Conservation (phyloP, 2,329 filamentous ascomycete species). For the Macrophomina tecta region DNA sequence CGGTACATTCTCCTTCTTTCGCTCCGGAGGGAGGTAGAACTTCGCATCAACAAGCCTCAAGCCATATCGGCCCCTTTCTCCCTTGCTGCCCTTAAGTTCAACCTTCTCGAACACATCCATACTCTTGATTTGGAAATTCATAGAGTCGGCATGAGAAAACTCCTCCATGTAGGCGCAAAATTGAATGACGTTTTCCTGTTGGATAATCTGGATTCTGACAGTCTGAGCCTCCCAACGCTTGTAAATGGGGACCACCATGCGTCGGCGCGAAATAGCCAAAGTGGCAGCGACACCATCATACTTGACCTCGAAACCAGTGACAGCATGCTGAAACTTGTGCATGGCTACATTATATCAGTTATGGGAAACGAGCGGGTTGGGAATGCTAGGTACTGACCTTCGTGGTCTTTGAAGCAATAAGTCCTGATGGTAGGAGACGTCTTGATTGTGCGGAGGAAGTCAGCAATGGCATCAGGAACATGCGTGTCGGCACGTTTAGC, state of each 20-base stretch:
- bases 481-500: constrained; percentile 41
- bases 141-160: constrained; percentile 83
- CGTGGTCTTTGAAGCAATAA: constrained; percentile 55
- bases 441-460: constrained; percentile 65
- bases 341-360: constrained; percentile 55
- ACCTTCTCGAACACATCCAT: constrained; percentile 79
- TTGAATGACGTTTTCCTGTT: constrained; percentile 76
- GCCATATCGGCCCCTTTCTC: constrained; percentile 33
- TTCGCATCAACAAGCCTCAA: constrained; percentile 88
- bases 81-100: constrained; percentile 46
- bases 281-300: constrained; percentile 64
- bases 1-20: constrained; percentile 58
- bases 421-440: constrained; percentile 71
- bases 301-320: constrained; percentile 78
- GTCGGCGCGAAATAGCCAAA: constrained; percentile 81
- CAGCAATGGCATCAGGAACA: constrained; percentile 65
- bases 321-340: constrained; percentile 76
- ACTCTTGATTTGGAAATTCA: constrained; percentile 85
- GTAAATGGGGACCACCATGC: constrained; percentile 91
- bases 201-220: constrained; percentile 80
- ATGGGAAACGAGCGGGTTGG: neutral
- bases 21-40: constrained; percentile 75
- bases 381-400: constrained; percentile 18
- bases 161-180: constrained; percentile 87
- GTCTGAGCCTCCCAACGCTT: constrained; percentile 91